phyloP scores from a whole-genome alignment of 768 basidiomycete species.

The Tulasnella sp. region DNA sequence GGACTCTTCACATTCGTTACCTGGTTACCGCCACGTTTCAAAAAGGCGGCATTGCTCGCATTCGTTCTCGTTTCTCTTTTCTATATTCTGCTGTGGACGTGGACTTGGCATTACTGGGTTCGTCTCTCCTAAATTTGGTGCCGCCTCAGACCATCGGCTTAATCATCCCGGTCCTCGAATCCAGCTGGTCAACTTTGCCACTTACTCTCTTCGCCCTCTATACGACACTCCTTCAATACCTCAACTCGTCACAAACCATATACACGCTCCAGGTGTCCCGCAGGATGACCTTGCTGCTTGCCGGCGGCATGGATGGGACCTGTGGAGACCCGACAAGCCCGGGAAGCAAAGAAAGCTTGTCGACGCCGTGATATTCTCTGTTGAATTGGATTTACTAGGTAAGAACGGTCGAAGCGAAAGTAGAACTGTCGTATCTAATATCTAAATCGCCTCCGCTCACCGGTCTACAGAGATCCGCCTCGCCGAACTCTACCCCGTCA shows the following conservation, averaged over 20 bases:
- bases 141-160: background rate
- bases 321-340: background rate
- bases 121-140: background rate
- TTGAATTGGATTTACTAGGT: slow-evolving; percentile 10
- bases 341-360: background rate
- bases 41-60: background rate
- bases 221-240: background rate
- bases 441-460: background rate
- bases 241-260: background rate
- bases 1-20: background rate
- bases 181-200: slow-evolving; percentile 1
- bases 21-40: background rate
- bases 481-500: slow-evolving; percentile 5
- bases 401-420: background rate
- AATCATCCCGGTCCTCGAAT: background rate
- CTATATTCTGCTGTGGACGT: background rate
- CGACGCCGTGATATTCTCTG: slow-evolving; percentile 8
- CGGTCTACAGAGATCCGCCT: slow-evolving; percentile 7
- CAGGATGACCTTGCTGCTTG: slow-evolving; percentile 8
- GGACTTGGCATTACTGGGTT: slow-evolving; percentile 16
- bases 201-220: background rate
- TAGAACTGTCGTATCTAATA: background rate
- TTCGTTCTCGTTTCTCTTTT: background rate
- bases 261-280: background rate
- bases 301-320: slow-evolving; percentile 9